Evolutionary conservation across 2,329 filamentous ascomycete species (phyloP), one percentile per base, ranked within the genome.

Genomic region (Endocalyx cinctus): DNA sequence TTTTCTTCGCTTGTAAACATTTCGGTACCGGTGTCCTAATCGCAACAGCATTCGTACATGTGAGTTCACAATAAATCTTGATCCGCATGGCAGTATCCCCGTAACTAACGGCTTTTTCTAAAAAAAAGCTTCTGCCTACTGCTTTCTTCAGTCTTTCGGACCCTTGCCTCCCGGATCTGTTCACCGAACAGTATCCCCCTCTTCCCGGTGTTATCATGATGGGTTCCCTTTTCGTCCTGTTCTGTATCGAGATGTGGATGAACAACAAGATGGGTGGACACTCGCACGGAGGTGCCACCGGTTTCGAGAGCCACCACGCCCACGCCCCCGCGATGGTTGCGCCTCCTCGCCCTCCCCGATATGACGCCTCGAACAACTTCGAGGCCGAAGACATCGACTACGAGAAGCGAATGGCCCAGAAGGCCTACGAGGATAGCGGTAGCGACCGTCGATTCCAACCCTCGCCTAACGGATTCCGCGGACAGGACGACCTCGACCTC

Each of bases 1-100:
- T 75, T 19, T 78, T 79, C 55, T 79, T 79, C 51, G 70, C 74
- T 35, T 78, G 73, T 58, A 79, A 79, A 46, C 75, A 79, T 47
- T 82, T 82, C 42, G 78, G 82, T 52, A 86, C 82, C 1, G 82
- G 82, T 40, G 82, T 86, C 13, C 64, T 86, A 23, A 74, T 86
- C 37, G 81, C 82, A 17, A 86, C 82, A 2, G 82, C 82, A 3
- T 86, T 86, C 45, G 81, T 85, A 14, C 82, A 86, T 67, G 68
- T 79, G 48, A 46, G 67, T 57, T 12, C 25, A 27, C 7, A 6
- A 25, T 3, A 11, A 10, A 12, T 14, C 19, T 16, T 4, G 33
- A 4, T 29, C 14, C 10, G 10, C 12, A 12, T n/a, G 13, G 10
- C 26, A 13, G 14, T 23, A 28, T 18, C 38, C 27, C 37, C 36